Evolutionary conservation across 768 basidiomycete genomes (phyloP).

Genomic region (Termitomyces eurrhizus): DNA sequence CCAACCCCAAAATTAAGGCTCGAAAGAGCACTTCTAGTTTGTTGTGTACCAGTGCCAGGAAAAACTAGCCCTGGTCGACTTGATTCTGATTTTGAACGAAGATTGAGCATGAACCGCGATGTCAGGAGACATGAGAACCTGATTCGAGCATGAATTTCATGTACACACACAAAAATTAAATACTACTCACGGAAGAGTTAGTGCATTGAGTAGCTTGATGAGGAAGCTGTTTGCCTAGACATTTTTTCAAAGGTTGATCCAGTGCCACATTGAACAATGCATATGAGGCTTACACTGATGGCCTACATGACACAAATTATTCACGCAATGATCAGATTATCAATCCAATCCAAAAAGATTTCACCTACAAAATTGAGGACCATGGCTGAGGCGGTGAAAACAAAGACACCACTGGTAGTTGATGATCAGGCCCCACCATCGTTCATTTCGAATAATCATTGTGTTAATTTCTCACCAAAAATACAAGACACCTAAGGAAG

Average conservation of each 20-base stretch:
- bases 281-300: not conserved
- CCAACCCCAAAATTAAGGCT: slow-evolving; percentile 7
- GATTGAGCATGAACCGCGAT: slow-evolving; percentile 12
- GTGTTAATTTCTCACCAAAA: slow-evolving; percentile 7
- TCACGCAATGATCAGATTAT: not conserved
- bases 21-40: not conserved
- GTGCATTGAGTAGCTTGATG: slow-evolving; percentile 9
- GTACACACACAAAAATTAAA: not conserved
- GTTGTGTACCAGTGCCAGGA: not conserved
- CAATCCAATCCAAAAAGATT: not conserved
- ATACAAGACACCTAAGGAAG: slow-evolving; percentile 9
- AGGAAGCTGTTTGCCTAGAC: slow-evolving; percentile 2
- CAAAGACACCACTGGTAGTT: not conserved
- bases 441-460: not conserved
- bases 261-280: not conserved
- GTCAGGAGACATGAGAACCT: slow-evolving; percentile 16
- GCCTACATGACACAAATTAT: not conserved
- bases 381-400: slow-evolving; percentile 5
- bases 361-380: slow-evolving; percentile 3
- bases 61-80: not conserved
- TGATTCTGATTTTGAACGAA: slow-evolving; percentile 1
- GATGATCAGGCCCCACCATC: not conserved
- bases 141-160: not conserved
- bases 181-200: slow-evolving; percentile 11
- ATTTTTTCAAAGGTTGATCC: not conserved